Base-by-base conservation (phyloP, 331 rosid species). In the Pyrus hybrid region DNA sequence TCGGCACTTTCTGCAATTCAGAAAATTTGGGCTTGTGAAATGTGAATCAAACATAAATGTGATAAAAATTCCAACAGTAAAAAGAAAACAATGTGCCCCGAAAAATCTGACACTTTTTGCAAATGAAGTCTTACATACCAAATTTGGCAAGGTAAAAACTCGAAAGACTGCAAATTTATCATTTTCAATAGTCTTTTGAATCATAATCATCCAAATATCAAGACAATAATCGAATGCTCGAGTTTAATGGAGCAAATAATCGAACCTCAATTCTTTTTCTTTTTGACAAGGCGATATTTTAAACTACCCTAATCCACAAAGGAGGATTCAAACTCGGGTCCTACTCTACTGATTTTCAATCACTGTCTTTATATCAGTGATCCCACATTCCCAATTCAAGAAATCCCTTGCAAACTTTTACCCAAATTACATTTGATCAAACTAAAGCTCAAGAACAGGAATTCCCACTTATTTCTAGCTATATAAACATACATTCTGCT, bases 1-100 rank as follows among this genome's bases (percentile, higher is more conserved):
- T 67, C 47, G 54, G 41, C 73, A 22, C 25, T 76, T 81, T 72
- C 88, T 85, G 84, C 81, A 76, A 26, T 76, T 70, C 47, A 58
- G 43, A 33, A 49, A 26, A 73, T 54, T 2, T 37, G 43, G 43
- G 43, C 67, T 71, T 63, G 66, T 33, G 21, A 70, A 71, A 43
- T 58, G 2, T 4, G 64, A 37, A 56, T 8, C 2, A 8, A 1
- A 18, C 16, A 73, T 2, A 29, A 41, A 43, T 58, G 37, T 41
- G 23, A 63, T 49, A 41, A 17, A 61, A 63, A 70, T 58, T 62
- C 33, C 58, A 60, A 16, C 14, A 33, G 14, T 51, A 29, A 66
- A 37, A 37, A 43, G 3, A 37, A 61, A 21, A 6, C 14, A 8
- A 43, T 11, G 8, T 5, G 14, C 18, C 16, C 28, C 41, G 5